Conservation (phyloP, 2,329 filamentous ascomycete species). For the Fusarium sp. region DNA sequence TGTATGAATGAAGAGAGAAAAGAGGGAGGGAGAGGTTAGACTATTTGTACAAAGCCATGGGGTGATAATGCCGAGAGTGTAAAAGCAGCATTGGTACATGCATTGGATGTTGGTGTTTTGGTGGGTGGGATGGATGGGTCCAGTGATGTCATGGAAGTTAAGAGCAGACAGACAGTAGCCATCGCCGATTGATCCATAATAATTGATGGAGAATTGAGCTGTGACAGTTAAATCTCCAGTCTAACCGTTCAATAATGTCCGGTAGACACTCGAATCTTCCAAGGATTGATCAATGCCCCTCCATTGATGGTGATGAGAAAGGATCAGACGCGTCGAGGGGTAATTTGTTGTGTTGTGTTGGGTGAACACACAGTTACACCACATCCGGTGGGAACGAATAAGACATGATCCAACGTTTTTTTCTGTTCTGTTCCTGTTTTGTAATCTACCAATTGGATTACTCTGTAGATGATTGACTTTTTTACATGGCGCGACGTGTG, state of each 20-base stretch:
- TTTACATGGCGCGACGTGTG: not conserved
- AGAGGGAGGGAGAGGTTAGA: slow-evolving; percentile 2
- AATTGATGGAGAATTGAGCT: slow-evolving; percentile 2
- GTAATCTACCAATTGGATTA: slow-evolving; percentile 7
- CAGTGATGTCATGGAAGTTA: slow-evolving; percentile 44
- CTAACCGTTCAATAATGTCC: not conserved
- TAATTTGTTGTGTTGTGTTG: slow-evolving; percentile 12
- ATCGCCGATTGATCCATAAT: slow-evolving; percentile 30
- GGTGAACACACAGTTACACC: not conserved
- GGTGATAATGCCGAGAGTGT: slow-evolving; percentile 1
- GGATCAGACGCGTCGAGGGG: slow-evolving; percentile 27
- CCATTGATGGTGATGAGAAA: too few species aligned
- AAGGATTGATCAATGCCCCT: not conserved
- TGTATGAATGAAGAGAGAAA: slow-evolving; percentile 8
- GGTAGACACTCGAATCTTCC: not conserved
- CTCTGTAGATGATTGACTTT: not conserved
- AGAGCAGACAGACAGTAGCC: not conserved
- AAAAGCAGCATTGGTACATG: slow-evolving; percentile 18
- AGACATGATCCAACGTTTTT: slow-evolving; percentile 8
- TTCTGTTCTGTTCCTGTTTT: not conserved
- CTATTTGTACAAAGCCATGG: slow-evolving; percentile 27
- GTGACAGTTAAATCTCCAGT: not conserved
- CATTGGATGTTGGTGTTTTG: slow-evolving; percentile 7
- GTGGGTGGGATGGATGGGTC: slow-evolving; percentile 36
- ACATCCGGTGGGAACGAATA: slow-evolving; percentile 20